Evolutionary conservation across 306 rosid genomes (phyloP), one percentile per base, ranked within the genome.

Genomic region (Acmispon strigosus): DNA sequence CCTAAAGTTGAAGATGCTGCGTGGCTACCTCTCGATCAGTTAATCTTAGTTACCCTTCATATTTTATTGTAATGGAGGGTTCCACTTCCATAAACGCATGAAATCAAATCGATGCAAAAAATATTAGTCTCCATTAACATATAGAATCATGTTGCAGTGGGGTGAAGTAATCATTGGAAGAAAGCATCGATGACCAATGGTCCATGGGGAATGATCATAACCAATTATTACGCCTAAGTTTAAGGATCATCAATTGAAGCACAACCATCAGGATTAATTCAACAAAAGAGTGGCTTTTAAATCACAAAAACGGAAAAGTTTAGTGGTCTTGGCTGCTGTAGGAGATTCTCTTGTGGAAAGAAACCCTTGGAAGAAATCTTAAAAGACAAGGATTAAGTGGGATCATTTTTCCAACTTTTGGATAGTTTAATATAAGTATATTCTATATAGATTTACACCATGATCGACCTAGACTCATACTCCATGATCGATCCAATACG

Each of bases 1-100:
- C 56, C 66, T 17, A 78, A 57, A 75, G 43, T n/a, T 3, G 52
- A 50, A 48, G 77, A 62, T 24, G 82, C 62, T 15, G 80, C 82
- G 82, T 82, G 96, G 85, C 62, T 7, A 41, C 70, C 77, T 79
- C 52, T 0, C 44, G 15, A 67, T 76, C 79, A 39, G 55, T 70
- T 6, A 58, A 54, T 79, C 64, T 70, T 70, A 73, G 42, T 16
- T 53, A 44, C 13, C 18, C 36, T 15, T 52, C 20, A 20, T 66
- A 56, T 51, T 50, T 73, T 50, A 22, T 13, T n/a, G 11, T 20
- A 41, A 3, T 0, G 17, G 37, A 62, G 42, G 20, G 59, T 17
- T 55, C 68, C 69, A 36, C 67, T 47, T 13, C 37, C 27, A 4
- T 14, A 27, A 41, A 73, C 50, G 71, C 78, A 62, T 7, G 62